Percentiles rank a stretch among this genome's conserved stretches.
Evolutionary conservation across 1,139 yeast genomes (phyloP).

Genomic region (Geotrichum histeridarum): DNA sequence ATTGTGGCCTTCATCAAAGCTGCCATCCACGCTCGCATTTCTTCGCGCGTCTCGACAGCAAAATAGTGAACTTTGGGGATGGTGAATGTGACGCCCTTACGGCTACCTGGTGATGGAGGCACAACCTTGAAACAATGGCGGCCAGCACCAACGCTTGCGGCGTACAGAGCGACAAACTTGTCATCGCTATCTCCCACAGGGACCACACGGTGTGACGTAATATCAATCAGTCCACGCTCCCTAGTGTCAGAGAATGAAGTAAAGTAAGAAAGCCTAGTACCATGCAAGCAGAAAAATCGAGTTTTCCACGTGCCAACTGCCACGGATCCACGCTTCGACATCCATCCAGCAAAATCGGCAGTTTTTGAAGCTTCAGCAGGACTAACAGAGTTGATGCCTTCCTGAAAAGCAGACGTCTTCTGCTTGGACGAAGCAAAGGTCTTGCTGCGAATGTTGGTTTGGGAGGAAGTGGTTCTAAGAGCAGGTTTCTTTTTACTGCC

Average conservation of each 20-base stretch:
- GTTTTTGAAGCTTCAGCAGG: slow-evolving; percentile 75
- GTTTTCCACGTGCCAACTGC: slow-evolving; percentile 89
- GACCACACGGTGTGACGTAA: slow-evolving; percentile 87
- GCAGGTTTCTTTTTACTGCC: slow-evolving; percentile 20
- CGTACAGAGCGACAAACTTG: slow-evolving; percentile 74
- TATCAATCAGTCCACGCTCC: slow-evolving; percentile 91
- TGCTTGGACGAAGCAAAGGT: slow-evolving; percentile 30
- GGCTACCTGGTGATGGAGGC: slow-evolving; percentile 97
- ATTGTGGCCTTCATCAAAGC: slow-evolving; percentile 94
- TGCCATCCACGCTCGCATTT: slow-evolving; percentile 93
- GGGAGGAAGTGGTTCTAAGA: slow-evolving; percentile 30
- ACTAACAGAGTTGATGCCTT: slow-evolving; percentile 72
- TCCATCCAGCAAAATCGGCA: slow-evolving; percentile 87
- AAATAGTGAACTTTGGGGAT: slow-evolving; percentile 94
- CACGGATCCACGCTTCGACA: slow-evolving; percentile 85
- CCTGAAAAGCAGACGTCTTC: slow-evolving; percentile 85
- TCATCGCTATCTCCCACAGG: slow-evolving; percentile 73
- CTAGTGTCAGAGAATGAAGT: slow-evolving; percentile 70
- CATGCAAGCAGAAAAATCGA: slow-evolving; percentile 83
- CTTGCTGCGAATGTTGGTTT: slow-evolving; percentile 25
- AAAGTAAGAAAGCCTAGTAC: slow-evolving; percentile 87
- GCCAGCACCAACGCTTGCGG: slow-evolving; percentile 91
- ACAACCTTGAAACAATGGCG: slow-evolving; percentile 84
- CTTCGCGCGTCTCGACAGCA: slow-evolving; percentile 88
- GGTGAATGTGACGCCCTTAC: slow-evolving; percentile 90